Evolutionary conservation across 805 yeast genomes (phyloP), one percentile per base, ranked within the genome.

Genomic region (Naumovozyma dairenensis): DNA sequence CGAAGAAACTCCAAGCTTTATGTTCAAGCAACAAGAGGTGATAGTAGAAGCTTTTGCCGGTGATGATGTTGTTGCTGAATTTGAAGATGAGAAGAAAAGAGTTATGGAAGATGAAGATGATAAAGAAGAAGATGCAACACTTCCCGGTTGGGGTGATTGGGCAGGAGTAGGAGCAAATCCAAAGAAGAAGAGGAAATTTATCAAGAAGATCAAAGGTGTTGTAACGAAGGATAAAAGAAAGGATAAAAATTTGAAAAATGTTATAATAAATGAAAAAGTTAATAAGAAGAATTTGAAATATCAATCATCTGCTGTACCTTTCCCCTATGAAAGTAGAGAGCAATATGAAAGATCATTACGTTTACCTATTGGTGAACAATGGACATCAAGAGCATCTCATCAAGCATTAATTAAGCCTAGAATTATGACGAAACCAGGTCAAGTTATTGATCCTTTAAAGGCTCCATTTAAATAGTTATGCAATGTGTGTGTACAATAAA

Each of bases 141-240:
- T 87, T 33, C 97, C 96, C 3, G 98, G 98, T 1, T 92, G 97
- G 96, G 97, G 97, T 31, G 82, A 80, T 28, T 92, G 98, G 98
- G 81, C 89, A 8, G 96, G 96, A 25, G 74, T 71, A 7, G 68
- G 69, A 15, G 53, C 60, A 10, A 59, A 54, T 42, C 54, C 63
- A 55, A 39, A 69, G 28, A 55, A 70, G 52, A 75, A 72, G 54
- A 71, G 74, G 53, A 80, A 76, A 54, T 67, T 80, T 36, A 67
- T 79, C 22, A 74, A 80, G 47, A 82, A 74, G 44, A 65, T 83
- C 18, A 74, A 78, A 49, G 97, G 98, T 31, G 77, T 86, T 32
- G 79, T 73, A 25, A 68, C 70, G 21, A 67, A 70, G 40, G 76
- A 80, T 45, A 74, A 77, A 53, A 76, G 98, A 58, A 71, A 67